Conservation (phyloP, 139 green algal species). For the Diplosphaera chodatii region DNA sequence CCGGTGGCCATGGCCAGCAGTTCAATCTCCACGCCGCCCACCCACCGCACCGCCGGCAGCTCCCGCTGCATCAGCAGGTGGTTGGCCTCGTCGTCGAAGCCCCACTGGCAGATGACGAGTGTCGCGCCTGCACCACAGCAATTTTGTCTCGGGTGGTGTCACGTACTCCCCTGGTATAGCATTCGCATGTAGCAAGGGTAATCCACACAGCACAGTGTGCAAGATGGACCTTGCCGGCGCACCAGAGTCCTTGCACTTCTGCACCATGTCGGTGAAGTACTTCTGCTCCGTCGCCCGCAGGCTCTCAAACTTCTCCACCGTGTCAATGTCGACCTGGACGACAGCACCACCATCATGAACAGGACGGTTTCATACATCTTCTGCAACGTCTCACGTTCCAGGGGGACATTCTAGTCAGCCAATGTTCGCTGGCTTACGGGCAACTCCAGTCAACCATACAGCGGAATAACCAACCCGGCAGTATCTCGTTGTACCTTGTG, state of each 20-base stretch:
- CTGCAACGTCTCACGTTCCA: too few relatives aligned
- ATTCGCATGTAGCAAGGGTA: too few relatives aligned
- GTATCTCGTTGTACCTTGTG: too few relatives aligned
- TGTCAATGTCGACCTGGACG: constrained; percentile 92
- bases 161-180: too few relatives aligned
- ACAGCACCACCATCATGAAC: too few relatives aligned
- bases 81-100: constrained; percentile 99
- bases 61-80: constrained; percentile 93
- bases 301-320: constrained; percentile 95
- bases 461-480: too few relatives aligned
- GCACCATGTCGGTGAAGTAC: constrained; percentile 98
- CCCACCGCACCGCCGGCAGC: constrained; percentile 89
- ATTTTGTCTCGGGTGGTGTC: too few relatives aligned
- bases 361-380: not conserved
- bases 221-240: too few relatives aligned
- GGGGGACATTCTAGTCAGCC: too few relatives aligned
- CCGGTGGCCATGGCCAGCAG: constrained; percentile 97
- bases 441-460: too few relatives aligned
- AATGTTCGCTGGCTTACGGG: too few relatives aligned
- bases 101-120: constrained; percentile 97
- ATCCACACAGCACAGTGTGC: too few relatives aligned
- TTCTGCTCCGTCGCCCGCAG: constrained; percentile 81
- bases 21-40: constrained; percentile 98
- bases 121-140: constrained; percentile 72
- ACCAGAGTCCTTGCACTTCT: constrained; percentile 85